These are phyloP conservation scores for Cyclotella sp. DNA, from an alignment of 108 stramenopile species.

Conservation along the genomic window DNA sequence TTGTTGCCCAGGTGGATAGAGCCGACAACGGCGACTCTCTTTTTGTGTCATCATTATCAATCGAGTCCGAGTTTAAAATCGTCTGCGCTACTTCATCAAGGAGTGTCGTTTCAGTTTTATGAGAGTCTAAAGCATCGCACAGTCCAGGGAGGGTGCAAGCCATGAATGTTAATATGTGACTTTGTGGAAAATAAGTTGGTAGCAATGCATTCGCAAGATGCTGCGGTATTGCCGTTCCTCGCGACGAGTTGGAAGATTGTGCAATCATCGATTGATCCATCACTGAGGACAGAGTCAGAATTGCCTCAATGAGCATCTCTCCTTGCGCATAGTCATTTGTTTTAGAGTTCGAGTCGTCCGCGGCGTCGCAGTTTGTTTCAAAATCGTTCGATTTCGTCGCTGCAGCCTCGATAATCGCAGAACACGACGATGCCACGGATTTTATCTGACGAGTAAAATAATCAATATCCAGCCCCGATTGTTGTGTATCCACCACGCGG, in stretches of 20 bases:
- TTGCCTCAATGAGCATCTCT: conserved; percentile 24
- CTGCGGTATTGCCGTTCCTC: conserved; percentile 56
- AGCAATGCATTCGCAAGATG: conserved; percentile 60
- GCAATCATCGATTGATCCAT: conserved; percentile 32
- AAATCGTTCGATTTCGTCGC: background rate
- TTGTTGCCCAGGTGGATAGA: conserved; percentile 35
- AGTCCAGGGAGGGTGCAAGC: conserved; percentile 66
- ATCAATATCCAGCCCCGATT: background rate
- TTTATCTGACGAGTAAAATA: conserved; percentile 20
- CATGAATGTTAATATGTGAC: conserved; percentile 60
- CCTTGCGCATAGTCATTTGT: background rate
- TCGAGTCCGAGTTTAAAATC: conserved; percentile 9
- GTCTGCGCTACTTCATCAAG: conserved; percentile 23
- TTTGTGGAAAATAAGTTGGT: conserved; percentile 67
- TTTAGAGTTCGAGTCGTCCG: background rate
- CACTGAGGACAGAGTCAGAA: conserved; percentile 34
- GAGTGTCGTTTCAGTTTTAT: conserved; percentile 4
- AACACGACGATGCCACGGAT: conserved; percentile 31
- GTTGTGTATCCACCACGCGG: conserved; percentile 18
- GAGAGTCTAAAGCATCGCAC: conserved; percentile 28
- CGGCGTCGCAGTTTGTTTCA: background rate
- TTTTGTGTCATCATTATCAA: background rate
- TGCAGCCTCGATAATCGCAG: conserved; percentile 34
- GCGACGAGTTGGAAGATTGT: conserved; percentile 15
- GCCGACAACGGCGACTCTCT: background rate